A percentile compares a stretch with the other conserved stretches of the same genome.
Evolutionary conservation across 2,329 filamentous ascomycete species (phyloP).

Genomic region (Hypoxylon sp.): DNA sequence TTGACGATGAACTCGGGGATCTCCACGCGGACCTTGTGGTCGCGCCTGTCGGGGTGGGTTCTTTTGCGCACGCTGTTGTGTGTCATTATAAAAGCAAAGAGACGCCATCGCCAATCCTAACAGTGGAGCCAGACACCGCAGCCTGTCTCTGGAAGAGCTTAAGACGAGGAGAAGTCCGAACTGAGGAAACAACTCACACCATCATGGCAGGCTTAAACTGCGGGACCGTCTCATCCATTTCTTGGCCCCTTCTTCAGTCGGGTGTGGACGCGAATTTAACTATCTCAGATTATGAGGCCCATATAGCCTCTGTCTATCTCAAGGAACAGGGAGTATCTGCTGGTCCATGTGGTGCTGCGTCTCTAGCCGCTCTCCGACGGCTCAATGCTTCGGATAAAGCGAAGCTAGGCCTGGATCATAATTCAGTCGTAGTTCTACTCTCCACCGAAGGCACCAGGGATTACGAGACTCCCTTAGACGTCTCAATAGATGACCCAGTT

Average conservation of each 20-base stretch:
- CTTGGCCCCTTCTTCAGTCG: slow-evolving; percentile 60
- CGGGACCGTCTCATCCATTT: slow-evolving; percentile 63
- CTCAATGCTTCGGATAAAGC: slow-evolving; percentile 49
- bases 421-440: slow-evolving; percentile 73
- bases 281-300: slow-evolving; percentile 61
- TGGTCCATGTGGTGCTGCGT: slow-evolving; percentile 66
- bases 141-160: slow-evolving; percentile 62
- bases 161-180: slow-evolving; percentile 54
- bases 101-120: slow-evolving; percentile 60
- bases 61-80: slow-evolving; percentile 77
- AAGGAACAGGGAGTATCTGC: slow-evolving; percentile 55
- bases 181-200: slow-evolving; percentile 60
- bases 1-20: slow-evolving; percentile 69
- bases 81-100: slow-evolving; percentile 70
- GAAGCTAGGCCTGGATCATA: slow-evolving; percentile 56
- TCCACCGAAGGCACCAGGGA: slow-evolving; percentile 73
- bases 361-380: slow-evolving; percentile 65
- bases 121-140: slow-evolving; percentile 68
- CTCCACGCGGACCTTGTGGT: slow-evolving; percentile 64
- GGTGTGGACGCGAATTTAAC: slow-evolving; percentile 61
- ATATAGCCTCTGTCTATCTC: slow-evolving; percentile 59
- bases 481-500: slow-evolving; percentile 47
- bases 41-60: slow-evolving; percentile 79
- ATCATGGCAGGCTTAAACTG: slow-evolving; percentile 68
- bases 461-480: slow-evolving; percentile 61